Base-by-base conservation (phyloP, 1,284 basidiomycete genomes). In the Leucocoprinus gongylophorus region DNA sequence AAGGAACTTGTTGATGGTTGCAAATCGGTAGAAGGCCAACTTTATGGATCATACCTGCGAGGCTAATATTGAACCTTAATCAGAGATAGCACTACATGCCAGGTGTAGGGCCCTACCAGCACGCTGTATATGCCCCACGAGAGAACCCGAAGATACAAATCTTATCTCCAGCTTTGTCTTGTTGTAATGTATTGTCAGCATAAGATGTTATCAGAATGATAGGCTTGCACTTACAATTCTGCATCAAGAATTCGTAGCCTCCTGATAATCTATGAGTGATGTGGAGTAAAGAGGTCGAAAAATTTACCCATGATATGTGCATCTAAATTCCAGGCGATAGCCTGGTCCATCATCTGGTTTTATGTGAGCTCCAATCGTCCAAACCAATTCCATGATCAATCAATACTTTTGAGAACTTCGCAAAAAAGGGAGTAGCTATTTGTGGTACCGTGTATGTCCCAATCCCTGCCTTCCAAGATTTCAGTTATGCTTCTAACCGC, bases 211-310 rank as follows among this genome's bases (percentile, higher is more conserved):
- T n/a, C 37, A 15, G 13, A 28, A 32, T 9, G 28, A 33, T 23
- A 4, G 26, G 56, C 67, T 13, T 54, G 67, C 70, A 81, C 67
- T 13, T 54, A 67, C 70, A 81, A 58, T 80, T 83, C 60, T 83
- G 75, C 78, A 83, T 82, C 39, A 86, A 63, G 58, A 83, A 86
- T 50, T 73, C 68, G 59, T 85, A 85, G 0, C 81, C 81, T 41
- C 71, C 79, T 68, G 30, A 18, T 8, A 13, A 26, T 7, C 45
- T 23, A 12, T 23, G 23, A 35, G 55, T 6, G 23, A 2, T n/a
- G 18, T 2, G 20, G 32, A 13, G 7, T 37, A 13, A 17, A 17
- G 3, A 3, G 29, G n/a, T 20, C 41, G 5, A 12, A 26, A 41
- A 7, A 26, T 63, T 15, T 58, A 70, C 70, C 66, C 68, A 74